Base-by-base conservation (phyloP, 2,329 filamentous ascomycete species). In the Tolypocladium inflatum region DNA sequence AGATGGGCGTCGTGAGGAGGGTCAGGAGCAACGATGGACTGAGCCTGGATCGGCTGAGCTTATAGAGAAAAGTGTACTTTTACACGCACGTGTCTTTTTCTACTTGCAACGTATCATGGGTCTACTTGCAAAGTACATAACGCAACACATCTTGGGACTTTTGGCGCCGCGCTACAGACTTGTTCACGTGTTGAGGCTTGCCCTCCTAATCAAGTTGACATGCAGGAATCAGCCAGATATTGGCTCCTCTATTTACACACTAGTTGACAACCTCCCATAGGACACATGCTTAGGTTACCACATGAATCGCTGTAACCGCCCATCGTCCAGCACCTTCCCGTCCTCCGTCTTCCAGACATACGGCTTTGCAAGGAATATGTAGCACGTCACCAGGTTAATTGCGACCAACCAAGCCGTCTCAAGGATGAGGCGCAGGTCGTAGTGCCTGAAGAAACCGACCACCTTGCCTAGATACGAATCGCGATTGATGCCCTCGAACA, bases 301-400 rank as follows among this genome's bases (percentile, higher is more conserved):
- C 84, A 95, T 89, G 69, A 95, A 95, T 56, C 90, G 80, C 76
- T 94, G 90, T 60, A 84, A 70, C 21, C 75, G 76, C 4, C 84
- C 85, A 0, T 67, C 75, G 52, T 86, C 82, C 38, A 83, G 74
- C 3, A 82, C 52, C 7, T 66, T 72, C 10, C 82, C 83, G 33
- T 80, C 76, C 56, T 77, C 76, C 1, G 74, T 71, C 63, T 68
- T 72, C 89, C 90, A 94, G 57, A 79, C 71, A 62, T 90, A 94
- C 0, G 84, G 85, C 65, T 79, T 78, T 58, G 77, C 77, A 56
- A 94, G 68, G 68, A 94, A 95, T 3, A 90, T 75, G 67, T 87
- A 89, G 62, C 87, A 86, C 3, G 89, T 90, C 0, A 69, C 78
- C 1, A 69, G 68, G 67, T 92, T 90, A 57, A 94, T 78, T 3